Conservation (phyloP, 805 yeast genomes). For the Wickerhamiella australiensis region DNA sequence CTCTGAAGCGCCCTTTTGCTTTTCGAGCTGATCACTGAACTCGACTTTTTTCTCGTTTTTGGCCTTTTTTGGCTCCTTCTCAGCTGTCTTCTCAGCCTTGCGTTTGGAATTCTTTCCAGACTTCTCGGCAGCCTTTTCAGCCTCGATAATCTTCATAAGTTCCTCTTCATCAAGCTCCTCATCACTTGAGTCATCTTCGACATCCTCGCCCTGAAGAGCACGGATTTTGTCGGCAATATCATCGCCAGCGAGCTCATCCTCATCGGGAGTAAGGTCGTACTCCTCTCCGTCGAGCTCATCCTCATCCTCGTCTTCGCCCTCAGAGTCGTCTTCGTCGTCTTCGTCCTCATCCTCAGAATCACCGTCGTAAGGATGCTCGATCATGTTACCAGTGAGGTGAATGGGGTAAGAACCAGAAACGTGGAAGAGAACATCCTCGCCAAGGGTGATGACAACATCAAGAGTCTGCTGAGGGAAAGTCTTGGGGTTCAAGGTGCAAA, state of each 20-base stretch:
- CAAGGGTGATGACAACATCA: conserved; percentile 82
- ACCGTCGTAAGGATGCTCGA: conserved; percentile 87
- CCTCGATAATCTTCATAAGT: conserved; percentile 13
- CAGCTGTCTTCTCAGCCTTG: conserved; percentile 25
- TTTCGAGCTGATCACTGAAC: conserved; percentile 82
- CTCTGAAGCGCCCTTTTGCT: conserved; percentile 63
- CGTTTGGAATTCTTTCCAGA: conserved; percentile 27
- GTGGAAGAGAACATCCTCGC: conserved; percentile 86
- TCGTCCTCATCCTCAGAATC: conserved; percentile 41
- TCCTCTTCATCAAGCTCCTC: conserved; percentile 29
- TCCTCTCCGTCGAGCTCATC: conserved; percentile 42
- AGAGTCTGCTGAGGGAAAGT: conserved; percentile 64
- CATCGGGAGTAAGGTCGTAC: conserved; percentile 35
- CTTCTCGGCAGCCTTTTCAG: conserved; percentile 21
- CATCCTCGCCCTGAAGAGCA: conserved; percentile 42
- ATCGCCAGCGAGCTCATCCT: conserved; percentile 22
- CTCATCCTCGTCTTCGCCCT: conserved; percentile 25
- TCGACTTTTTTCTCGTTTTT: conserved; percentile 66
- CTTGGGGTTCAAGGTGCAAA: conserved; percentile 85
- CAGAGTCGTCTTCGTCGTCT: conserved; percentile 29
- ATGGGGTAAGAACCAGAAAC: conserved; percentile 93
- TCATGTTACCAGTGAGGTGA: conserved; percentile 87
- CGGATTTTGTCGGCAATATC: conserved; percentile 22
- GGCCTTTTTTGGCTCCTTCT: conserved; percentile 29
- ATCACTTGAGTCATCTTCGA: conserved; percentile 30